These are phyloP conservation scores for Tolypocladium inflatum DNA, from an alignment of 2,329 filamentous ascomycete genomes.

Conservation along the genomic window DNA sequence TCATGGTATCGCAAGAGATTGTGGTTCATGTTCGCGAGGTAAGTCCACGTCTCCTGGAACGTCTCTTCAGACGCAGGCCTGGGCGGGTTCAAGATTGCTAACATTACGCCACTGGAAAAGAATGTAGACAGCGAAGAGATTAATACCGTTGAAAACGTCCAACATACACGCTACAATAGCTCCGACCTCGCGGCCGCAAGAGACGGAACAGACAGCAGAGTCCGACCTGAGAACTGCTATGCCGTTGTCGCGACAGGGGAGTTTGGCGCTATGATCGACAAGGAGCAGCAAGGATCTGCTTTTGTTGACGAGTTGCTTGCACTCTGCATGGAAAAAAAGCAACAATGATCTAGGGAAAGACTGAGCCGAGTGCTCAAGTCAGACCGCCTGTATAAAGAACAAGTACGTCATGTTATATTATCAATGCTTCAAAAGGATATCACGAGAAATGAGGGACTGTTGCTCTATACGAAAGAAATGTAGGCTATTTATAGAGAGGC, in stretches of 20 bases:
- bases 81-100: not conserved
- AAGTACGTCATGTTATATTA: no score
- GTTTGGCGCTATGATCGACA: not conserved
- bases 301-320: conserved; percentile 13
- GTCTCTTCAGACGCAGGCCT: not conserved
- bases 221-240: conserved; percentile 1
- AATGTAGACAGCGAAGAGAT: not conserved
- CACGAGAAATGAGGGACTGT: no score
- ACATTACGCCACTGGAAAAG: not conserved
- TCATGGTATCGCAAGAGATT: conserved; percentile 54
- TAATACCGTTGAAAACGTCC: no score
- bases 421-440: no score
- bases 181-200: not conserved
- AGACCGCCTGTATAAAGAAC: no score
- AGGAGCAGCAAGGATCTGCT: conserved; percentile 2
- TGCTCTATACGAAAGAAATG: no score
- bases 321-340: conserved; percentile 8
- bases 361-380: no score
- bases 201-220: not conserved
- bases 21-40: conserved; percentile 36
- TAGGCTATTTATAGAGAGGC: no score
- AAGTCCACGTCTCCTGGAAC: not conserved
- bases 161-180: no score
- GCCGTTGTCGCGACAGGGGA: conserved; percentile 6
- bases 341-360: not conserved